These are phyloP conservation scores for Boletus sp. DNA, from an alignment of 1,284 basidiomycete species.

Conservation along the genomic window DNA sequence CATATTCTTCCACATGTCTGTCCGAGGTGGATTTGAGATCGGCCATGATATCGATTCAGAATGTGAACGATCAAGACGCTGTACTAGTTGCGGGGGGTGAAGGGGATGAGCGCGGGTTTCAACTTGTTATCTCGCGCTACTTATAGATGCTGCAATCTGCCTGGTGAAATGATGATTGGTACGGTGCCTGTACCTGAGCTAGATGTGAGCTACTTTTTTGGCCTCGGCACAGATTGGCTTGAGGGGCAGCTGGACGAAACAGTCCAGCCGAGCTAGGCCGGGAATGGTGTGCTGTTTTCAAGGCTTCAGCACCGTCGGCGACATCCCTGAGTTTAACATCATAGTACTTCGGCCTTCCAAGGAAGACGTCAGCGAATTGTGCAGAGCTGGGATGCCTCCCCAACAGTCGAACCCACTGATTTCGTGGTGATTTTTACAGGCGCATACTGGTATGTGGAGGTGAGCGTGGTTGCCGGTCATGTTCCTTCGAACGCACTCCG, in stretches of 20 bases:
- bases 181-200: background rate
- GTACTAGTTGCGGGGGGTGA: too few species aligned
- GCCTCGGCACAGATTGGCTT: background rate
- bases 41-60: slow-evolving; percentile 4
- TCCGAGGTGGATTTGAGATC: background rate
- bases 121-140: background rate
- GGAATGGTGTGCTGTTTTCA: background rate
- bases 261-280: background rate
- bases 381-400: background rate
- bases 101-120: background rate
- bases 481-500: background rate
- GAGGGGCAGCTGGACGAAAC: background rate
- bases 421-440: background rate
- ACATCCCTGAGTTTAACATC: background rate
- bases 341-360: background rate
- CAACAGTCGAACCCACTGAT: background rate
- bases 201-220: background rate
- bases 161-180: background rate
- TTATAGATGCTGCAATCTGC: background rate
- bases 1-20: background rate
- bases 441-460: too few species aligned
- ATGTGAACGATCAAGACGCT: background rate
- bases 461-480: too few species aligned
- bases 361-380: background rate
- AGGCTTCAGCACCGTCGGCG: background rate